phyloP scores from a whole-genome alignment of 75 land plant species.

The Pseudotsuga menziesii region DNA sequence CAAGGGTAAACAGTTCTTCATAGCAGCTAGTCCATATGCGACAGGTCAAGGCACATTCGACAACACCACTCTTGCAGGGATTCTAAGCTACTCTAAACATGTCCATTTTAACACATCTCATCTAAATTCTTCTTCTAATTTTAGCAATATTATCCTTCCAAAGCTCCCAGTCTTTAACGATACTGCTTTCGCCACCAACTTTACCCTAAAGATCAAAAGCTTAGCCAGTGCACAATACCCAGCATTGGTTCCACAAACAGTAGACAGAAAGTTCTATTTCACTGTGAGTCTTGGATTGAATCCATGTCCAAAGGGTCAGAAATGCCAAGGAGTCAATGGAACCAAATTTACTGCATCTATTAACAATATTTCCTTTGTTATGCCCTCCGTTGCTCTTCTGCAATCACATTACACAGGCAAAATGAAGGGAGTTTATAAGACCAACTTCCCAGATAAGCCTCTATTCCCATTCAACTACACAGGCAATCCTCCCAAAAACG shows the following conservation, averaged over 20 bases:
- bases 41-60: constrained; percentile 34
- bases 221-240: constrained; percentile 30
- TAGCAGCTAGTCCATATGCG: constrained; percentile 28
- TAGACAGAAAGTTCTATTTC: constrained; percentile 38
- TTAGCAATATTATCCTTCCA: constrained; percentile 8
- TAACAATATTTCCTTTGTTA: constrained; percentile 54
- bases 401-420: constrained; percentile 29
- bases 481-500: constrained; percentile 22
- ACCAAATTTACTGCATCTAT: constrained; percentile 43
- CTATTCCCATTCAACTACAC: constrained; percentile 31
- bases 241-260: constrained; percentile 38
- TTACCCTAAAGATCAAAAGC: constrained; percentile 26
- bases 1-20: constrained; percentile 24
- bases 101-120: too few species aligned
- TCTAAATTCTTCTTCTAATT: background rate
- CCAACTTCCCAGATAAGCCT: constrained; percentile 31
- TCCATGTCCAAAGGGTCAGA: constrained; percentile 29
- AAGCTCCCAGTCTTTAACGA: constrained; percentile 35
- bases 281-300: constrained; percentile 38
- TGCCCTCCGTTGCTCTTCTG: constrained; percentile 35
- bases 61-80: constrained; percentile 29
- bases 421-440: constrained; percentile 21
- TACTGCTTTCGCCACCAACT: constrained; percentile 30
- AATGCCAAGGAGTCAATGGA: constrained; percentile 33
- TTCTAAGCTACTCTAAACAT: constrained; percentile 17